Evolutionary conservation across 805 yeast genomes (phyloP).

Genomic region (Metschnikowia lochheadii): DNA sequence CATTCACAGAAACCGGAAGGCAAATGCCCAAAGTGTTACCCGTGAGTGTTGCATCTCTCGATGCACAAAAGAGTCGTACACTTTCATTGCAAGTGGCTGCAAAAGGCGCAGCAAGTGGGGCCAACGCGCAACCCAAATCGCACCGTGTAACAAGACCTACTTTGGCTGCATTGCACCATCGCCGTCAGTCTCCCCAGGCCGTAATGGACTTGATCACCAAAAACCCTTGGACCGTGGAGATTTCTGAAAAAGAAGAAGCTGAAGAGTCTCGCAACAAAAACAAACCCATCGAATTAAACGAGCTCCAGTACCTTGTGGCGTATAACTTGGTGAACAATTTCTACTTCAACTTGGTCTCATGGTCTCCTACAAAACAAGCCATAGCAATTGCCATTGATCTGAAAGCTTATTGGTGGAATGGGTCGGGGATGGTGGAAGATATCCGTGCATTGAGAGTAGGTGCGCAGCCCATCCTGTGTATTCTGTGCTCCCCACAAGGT

Average conservation of each 20-base stretch:
- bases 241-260: background rate
- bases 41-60: background rate
- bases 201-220: background rate
- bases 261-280: too few relatives aligned
- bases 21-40: background rate
- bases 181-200: background rate
- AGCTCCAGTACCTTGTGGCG: conserved; percentile 17
- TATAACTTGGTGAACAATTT: conserved; percentile 65
- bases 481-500: conserved; percentile 50
- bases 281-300: conserved; percentile 9
- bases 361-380: conserved; percentile 52
- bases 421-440: conserved; percentile 39
- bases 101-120: background rate
- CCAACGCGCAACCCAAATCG: background rate
- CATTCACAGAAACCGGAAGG: background rate
- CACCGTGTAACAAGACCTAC: conserved; percentile 1
- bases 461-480: conserved; percentile 44
- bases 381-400: conserved; percentile 66
- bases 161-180: background rate
- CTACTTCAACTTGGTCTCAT: conserved; percentile 69
- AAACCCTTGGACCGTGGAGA: background rate
- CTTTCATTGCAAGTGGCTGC: background rate
- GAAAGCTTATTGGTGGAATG: conserved; percentile 62
- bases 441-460: conserved; percentile 28
- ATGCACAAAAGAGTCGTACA: background rate